Percentiles rank a stretch among this genome's conserved stretches.
These are phyloP conservation scores for Ophiostoma piceae DNA, from an alignment of 2,329 filamentous ascomycete species.

Conservation along the genomic window DNA sequence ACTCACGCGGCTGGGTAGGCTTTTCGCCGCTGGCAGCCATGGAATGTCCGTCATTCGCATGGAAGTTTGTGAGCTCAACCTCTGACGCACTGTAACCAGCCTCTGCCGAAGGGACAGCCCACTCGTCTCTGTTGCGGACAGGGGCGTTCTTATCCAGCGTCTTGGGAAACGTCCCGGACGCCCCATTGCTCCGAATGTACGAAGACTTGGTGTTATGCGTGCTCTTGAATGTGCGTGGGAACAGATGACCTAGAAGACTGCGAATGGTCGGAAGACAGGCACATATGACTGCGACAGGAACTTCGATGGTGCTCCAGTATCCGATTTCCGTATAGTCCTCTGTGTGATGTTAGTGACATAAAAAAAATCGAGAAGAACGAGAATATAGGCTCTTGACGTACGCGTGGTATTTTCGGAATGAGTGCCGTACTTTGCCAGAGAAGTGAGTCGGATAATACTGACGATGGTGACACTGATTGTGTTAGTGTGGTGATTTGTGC, in stretches of 20 bases:
- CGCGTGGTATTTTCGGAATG: background rate
- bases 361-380: background rate
- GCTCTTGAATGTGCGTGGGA: background rate
- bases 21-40: background rate
- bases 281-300: background rate
- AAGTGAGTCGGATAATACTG: background rate
- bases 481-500: background rate
- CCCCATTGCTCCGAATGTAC: background rate
- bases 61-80: background rate
- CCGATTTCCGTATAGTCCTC: background rate
- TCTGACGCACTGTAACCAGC: background rate
- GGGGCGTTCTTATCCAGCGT: background rate
- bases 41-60: background rate
- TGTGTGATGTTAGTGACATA: background rate
- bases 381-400: background rate
- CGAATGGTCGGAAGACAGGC: background rate
- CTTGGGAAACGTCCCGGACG: background rate
- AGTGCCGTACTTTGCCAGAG: background rate
- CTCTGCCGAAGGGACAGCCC: background rate
- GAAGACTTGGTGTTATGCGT: background rate
- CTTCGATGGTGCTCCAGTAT: background rate
- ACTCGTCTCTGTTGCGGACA: background rate
- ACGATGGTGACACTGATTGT: background rate
- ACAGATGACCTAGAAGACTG: background rate
- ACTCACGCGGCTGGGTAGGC: background rate